Base-by-base conservation (phyloP, 2,329 filamentous ascomycete genomes). In the Neurospora sp. region DNA sequence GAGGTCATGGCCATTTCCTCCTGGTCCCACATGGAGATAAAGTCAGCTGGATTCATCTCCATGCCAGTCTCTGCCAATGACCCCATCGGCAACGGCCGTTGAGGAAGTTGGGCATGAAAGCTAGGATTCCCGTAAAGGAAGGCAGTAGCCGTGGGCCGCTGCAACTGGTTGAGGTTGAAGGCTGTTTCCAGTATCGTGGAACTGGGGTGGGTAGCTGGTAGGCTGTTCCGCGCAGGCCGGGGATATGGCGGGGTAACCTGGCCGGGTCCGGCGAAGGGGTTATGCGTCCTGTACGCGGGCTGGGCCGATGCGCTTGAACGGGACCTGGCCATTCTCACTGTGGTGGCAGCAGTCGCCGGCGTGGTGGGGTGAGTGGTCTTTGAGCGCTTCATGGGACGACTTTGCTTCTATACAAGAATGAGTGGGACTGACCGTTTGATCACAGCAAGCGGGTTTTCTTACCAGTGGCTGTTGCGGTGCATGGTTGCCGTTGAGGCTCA, bases 311-410 rank as follows among this genome's bases (percentile, higher is more conserved):
- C 66, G 73, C 78, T 81, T 46, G 83, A 85, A 15, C 77, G 76
- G 69, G 78, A 81, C 69, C 83, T 82, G 74, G 80, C 79, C 83
- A 85, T 85, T 71, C 77, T 77, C 38, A 80, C 78, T 1, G 79
- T 77, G 8, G 76, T 71, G 12, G 77, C 74, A 8, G 69, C 67
- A 69, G 80, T 77, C 67, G 79, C 79, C 38, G 78, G 78, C 28
- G 12, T 62, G 52, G 28, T 36, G 8, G 65, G 38, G 69, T 77
- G 76, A 10, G 72, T 73, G 4, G 77, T 78, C 70, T 77, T 78
- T 23, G 76, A 74, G 15, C 76, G 73, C 70, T 78, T 78, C 76
- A 78, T 77, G 39, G 74, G 76, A 19, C 77, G 76, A 69, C 69
- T 70, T 15, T 71, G 70, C 28, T 74, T 71, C 72, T 74, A 68